These are phyloP conservation scores for Pachysolen tannophilus DNA, from an alignment of 805 yeast species.

Conservation along the genomic window DNA sequence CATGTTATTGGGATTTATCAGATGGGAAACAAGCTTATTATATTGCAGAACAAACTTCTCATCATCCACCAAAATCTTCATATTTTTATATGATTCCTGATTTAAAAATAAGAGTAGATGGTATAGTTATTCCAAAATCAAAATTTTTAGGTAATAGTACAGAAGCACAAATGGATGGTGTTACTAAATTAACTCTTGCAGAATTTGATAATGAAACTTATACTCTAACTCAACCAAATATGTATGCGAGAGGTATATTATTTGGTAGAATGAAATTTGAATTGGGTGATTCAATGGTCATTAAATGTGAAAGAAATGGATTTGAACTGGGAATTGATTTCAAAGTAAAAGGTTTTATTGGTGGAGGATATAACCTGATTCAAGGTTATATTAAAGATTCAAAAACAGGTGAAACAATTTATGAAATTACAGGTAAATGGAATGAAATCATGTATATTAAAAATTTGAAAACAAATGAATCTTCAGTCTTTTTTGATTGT, in stretches of 20 bases:
- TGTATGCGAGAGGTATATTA: constrained; percentile 88
- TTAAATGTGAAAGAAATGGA: constrained; percentile 53
- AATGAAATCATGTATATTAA: constrained; percentile 73
- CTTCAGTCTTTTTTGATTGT: constrained; percentile 54
- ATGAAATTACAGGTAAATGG: constrained; percentile 86
- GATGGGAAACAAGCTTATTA: constrained; percentile 66
- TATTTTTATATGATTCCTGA: constrained; percentile 86
- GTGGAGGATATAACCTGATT: constrained; percentile 87
- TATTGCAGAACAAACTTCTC: constrained; percentile 90
- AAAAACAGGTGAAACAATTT: constrained; percentile 45
- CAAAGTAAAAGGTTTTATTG: constrained; percentile 88
- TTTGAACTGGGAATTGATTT: constrained; percentile 80
- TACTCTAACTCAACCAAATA: constrained; percentile 87
- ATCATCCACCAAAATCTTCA: constrained; percentile 97
- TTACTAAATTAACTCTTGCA: constrained; percentile 60
- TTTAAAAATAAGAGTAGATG: constrained; percentile 77
- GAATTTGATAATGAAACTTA: constrained; percentile 51
- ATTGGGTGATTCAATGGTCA: constrained; percentile 84
- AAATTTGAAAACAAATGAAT: constrained; percentile 38
- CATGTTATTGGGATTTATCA: constrained; percentile 88
- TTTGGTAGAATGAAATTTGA: constrained; percentile 88
- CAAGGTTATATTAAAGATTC: constrained; percentile 59
- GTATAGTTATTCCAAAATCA: constrained; percentile 80
- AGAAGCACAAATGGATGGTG: constrained; percentile 95
- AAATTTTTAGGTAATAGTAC: constrained; percentile 91